Percentiles rank a stretch among this genome's conserved stretches.
These are phyloP conservation scores for Globisporangium irregulare DNA, from an alignment of 352 stramenopile genomes.

Conservation along the genomic window DNA sequence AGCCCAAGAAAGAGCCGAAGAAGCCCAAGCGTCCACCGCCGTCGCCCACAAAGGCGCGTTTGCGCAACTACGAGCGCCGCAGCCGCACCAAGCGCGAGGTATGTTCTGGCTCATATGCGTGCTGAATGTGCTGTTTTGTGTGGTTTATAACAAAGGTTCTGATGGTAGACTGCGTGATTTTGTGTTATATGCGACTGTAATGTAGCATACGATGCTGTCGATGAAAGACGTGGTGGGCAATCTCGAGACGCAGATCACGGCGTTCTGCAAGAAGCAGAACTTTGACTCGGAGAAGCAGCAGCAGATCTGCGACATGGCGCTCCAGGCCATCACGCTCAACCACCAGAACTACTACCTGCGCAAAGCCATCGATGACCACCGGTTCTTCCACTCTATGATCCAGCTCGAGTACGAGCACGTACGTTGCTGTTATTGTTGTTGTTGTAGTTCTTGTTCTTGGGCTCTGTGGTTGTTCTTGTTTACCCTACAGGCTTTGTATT, in stretches of 20 bases:
- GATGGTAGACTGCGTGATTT: not conserved
- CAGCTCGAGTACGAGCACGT: conserved; percentile 61
- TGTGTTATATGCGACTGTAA: not conserved
- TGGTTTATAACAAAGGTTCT: conserved; percentile 4
- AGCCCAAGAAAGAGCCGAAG: conserved; percentile 24
- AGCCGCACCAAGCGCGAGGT: conserved; percentile 55
- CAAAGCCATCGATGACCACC: conserved; percentile 45
- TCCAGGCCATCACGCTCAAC: conserved; percentile 41
- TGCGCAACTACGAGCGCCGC: conserved; percentile 53
- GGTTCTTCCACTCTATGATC: conserved; percentile 60
- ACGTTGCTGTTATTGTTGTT: conserved; percentile 15
- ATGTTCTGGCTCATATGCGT: not conserved
- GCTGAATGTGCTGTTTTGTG: conserved; percentile 5
- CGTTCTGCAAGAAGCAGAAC: conserved; percentile 25
- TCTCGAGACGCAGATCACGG: conserved; percentile 34
- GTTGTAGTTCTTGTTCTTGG: too few species aligned
- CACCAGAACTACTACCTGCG: conserved; percentile 54
- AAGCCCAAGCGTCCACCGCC: conserved; percentile 40
- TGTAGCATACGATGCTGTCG: conserved; percentile 44
- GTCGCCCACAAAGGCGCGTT: conserved; percentile 34
- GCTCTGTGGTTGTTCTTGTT: not conserved
- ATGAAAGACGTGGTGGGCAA: conserved; percentile 48
- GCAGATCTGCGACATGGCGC: conserved; percentile 32
- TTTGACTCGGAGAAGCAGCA: conserved; percentile 19
- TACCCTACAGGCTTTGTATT: not conserved